Base-by-base conservation (phyloP, 192 early-diverging fungal species). In the Dissophora ornata region DNA sequence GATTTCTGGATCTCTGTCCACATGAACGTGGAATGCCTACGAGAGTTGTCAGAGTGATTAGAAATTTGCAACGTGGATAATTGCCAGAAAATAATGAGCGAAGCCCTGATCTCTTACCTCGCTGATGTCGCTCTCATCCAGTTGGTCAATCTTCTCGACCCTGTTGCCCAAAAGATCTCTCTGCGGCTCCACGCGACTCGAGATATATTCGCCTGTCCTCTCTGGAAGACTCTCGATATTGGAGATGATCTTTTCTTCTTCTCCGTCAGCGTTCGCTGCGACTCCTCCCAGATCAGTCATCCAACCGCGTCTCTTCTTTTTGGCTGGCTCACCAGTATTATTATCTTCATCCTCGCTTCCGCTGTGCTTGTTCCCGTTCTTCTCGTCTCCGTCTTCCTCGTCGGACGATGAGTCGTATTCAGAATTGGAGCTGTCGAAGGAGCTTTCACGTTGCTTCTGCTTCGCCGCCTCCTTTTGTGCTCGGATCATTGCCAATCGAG, bases 391-490 rank as follows among this genome's bases (percentile, higher is more conserved):
- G 22, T 45, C 67, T 15, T 77, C 80, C 9, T 71, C 71, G 21
- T 69, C 80, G 19, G 74, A 79, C 1, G 71, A 79, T 11, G 68
- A 66, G 45, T 88, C 86, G 78, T 87, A 78, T 4, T 83, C 86
- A 28, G 88, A 88, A 47, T 89, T 86, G 4, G 92, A 93, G 57
- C 91, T 91, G 81, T 92, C 92, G 79, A 91, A 91, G 0, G 91
- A 90, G 8, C 84, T 82, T 30, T 88, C 89, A 2, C 65, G 50
- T 67, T 87, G 34, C 74, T 86, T 73, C 77, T 83, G 71, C 82
- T 87, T 62, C 64, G 85, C 42, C 58, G 79, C 70, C 83, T 87
- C 57, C 75, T 82, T 71, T 79, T 88, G 61, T 71, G 81, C 61
- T 45, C 50, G 46, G 34, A 66, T 62, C 68, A 61, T 40, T 13